phyloP scores from a whole-genome alignment of 768 basidiomycete species.

The Leucocoprinus sp. region DNA sequence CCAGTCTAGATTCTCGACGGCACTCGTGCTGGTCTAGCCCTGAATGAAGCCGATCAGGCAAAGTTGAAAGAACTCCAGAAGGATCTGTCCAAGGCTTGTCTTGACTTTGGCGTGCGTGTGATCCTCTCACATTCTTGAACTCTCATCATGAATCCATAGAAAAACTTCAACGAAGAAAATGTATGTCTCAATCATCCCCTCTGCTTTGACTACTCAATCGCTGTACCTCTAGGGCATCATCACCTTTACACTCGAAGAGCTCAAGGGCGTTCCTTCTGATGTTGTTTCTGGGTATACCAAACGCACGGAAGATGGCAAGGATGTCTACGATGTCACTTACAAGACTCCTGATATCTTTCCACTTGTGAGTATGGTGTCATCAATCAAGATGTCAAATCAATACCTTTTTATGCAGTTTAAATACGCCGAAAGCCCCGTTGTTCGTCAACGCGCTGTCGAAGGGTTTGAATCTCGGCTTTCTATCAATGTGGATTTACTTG shows the following conservation, averaged over 20 bases:
- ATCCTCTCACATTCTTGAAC: not conserved
- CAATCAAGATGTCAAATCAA: not conserved
- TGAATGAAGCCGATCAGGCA: conserved; percentile 55
- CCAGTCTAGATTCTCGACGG: conserved; percentile 55
- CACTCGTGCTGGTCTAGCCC: conserved; percentile 67
- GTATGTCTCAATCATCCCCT: conserved; percentile 26
- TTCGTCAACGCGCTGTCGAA: conserved; percentile 57
- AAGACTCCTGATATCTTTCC: conserved; percentile 82
- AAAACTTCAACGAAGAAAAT: conserved; percentile 88
- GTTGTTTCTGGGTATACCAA: conserved; percentile 73
- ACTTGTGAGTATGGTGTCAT: conserved; percentile 35
- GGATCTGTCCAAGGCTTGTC: conserved; percentile 62
- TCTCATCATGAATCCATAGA: conserved; percentile 30
- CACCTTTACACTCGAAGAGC: conserved; percentile 60
- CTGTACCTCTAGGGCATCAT: conserved; percentile 52
- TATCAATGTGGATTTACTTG: conserved; percentile 64
- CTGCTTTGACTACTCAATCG: not conserved
- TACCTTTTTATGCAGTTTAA: conserved; percentile 47
- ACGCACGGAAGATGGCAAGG: conserved; percentile 47
- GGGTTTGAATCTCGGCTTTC: conserved; percentile 61
- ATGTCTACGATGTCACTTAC: conserved; percentile 66
- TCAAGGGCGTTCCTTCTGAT: conserved; percentile 74
- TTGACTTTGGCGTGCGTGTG: conserved; percentile 67
- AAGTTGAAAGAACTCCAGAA: conserved; percentile 60
- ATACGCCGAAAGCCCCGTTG: conserved; percentile 63